Percentiles rank a stretch among this genome's conserved stretches.
These are phyloP conservation scores for Gloeopeniophorella convolvens DNA, from an alignment of 768 basidiomycete species.

Conservation along the genomic window DNA sequence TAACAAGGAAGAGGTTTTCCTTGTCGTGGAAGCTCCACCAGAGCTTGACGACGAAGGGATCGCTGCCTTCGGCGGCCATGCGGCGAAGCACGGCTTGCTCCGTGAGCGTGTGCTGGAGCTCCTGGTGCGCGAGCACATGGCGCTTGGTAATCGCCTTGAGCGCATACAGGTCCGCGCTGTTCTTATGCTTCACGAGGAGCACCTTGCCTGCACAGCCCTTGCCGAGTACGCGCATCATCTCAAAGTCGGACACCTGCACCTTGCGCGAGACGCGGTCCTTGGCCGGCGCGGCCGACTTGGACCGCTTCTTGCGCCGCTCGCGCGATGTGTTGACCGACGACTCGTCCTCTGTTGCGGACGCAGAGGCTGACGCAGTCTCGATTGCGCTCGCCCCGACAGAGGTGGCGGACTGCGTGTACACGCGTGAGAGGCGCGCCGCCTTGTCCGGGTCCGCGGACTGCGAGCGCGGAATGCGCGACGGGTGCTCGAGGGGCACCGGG, in stretches of 20 bases:
- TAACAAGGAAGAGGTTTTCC: constrained; percentile 94
- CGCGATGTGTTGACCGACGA: constrained; percentile 60
- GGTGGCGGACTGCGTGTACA: constrained; percentile 44
- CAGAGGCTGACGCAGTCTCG: constrained; percentile 43
- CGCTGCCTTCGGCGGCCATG: constrained; percentile 82
- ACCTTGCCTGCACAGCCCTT: constrained; percentile 99
- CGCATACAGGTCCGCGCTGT: constrained; percentile 68
- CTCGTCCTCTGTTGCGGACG: constrained; percentile 52
- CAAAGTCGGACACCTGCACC: constrained; percentile 85
- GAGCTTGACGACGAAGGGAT: constrained; percentile 93
- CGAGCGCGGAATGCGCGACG: constrained; percentile 59
- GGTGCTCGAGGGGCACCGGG: constrained; percentile 22
- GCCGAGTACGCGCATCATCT: constrained; percentile 94
- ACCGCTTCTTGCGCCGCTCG: constrained; percentile 46
- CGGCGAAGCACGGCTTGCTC: constrained; percentile 94
- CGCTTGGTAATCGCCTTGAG: constrained; percentile 98
- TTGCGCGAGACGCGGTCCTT: constrained; percentile 57
- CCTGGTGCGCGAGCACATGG: constrained; percentile 94
- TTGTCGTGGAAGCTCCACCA: constrained; percentile 99
- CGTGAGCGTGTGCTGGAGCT: constrained; percentile 91
- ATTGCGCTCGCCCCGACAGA: constrained; percentile 14
- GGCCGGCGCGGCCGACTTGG: constrained; percentile 42
- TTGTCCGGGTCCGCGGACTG: constrained; percentile 77
- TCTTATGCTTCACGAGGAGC: constrained; percentile 79
- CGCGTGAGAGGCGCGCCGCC: constrained; percentile 49